Base-by-base conservation (phyloP, 169 alveolate genomes). In the Eimeria falciformis region DNA sequence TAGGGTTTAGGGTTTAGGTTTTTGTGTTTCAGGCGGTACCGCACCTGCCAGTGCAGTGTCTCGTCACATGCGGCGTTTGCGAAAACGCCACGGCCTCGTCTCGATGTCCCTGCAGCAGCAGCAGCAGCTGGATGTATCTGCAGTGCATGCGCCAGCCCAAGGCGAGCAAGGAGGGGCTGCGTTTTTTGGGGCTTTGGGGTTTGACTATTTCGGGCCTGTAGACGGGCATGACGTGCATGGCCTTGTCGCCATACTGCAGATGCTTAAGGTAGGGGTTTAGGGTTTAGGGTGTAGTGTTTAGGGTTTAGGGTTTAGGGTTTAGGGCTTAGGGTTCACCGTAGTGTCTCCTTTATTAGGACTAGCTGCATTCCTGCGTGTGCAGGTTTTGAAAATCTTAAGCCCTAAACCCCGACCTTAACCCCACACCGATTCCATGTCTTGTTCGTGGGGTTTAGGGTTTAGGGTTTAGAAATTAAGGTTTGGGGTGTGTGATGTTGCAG, bases 191-290 rank as follows among this genome's bases (percentile, higher is more conserved):
- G 93, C 84, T 66, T 33, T 93, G 33, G 93, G 93, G 43, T 65
- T 95, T 82, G 69, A 94, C 90, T 81, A 96, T 89, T 66, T 96
- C 62, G 97, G 97, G 14, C 97, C 97, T 4, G 71, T 95, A 9
- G 97, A 96, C 81, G 98, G 98, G 56, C 97, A 96, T 81, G 95
- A 96, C 75, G 62, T 95, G 27, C 92, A 95, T 29, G 92, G 87
- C 45, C 85, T 96, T 27, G 75, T 83, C 43, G 81, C 95, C n/a
- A 95, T 95, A 7, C 71, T 96, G 40, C 55, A 43, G 25, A 68
- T 62, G 23, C 56, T 96, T 17, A 91, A 83, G 83, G 93, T 90
- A 25, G 65, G 78, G 29, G 58, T 50, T 50, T 50, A 50, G 58
- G 58, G 58, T 50, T 50, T 50, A 50, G 58, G 58, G 58, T 50